Base-by-base conservation (phyloP, 2,329 filamentous ascomycete species). In the Penicillium sp. region DNA sequence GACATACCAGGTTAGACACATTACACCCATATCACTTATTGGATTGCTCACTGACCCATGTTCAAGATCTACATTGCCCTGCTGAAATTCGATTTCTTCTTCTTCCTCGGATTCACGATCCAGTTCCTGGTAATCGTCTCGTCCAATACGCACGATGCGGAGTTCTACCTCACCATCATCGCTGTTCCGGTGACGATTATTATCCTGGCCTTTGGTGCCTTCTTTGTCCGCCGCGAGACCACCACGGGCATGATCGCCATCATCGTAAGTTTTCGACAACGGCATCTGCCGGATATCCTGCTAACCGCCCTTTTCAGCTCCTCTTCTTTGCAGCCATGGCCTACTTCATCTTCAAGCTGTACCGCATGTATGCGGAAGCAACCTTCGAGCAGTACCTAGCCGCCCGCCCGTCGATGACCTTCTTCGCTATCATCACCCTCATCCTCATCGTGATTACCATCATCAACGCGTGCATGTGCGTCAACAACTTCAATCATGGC, bases 81-180 rank as follows among this genome's bases (percentile, higher is more conserved):
- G 9, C 83, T 99, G 60, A 99, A 99, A 75, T 99, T 99, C 72
- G 94, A 99, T 76, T 97, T 99, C 76, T 99, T 99, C 85, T 97
- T 99, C 80, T 99, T 99, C 81, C 85, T 99, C 44, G 94, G 93
- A 48, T 99, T 99, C 73, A 97, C 94, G 6, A 90, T 99, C 40
- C 94, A 99, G 69, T 99, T 99, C 73, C 83, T 97, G 47, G 93
- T 99, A 63, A 89, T 97, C 52, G 91, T 99, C 53, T 87, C 84
- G 51, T 87, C 84, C 37, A 82, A 83, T 58, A 80, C 79, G 21
- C 81, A 82, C 41, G 83, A 87, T 56, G 78, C 85, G 64, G 94
- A 99, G 72, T 90, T 94, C 64, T 88, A 83, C 48, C 80, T 97
- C 46, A 99, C 95, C 7, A 86, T 94, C 41, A 89, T 88, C 55